Evolutionary conservation across 2,329 filamentous ascomycete species (phyloP), one percentile per base, ranked within the genome.

Genomic region (Trichoderma afroharzianum): DNA sequence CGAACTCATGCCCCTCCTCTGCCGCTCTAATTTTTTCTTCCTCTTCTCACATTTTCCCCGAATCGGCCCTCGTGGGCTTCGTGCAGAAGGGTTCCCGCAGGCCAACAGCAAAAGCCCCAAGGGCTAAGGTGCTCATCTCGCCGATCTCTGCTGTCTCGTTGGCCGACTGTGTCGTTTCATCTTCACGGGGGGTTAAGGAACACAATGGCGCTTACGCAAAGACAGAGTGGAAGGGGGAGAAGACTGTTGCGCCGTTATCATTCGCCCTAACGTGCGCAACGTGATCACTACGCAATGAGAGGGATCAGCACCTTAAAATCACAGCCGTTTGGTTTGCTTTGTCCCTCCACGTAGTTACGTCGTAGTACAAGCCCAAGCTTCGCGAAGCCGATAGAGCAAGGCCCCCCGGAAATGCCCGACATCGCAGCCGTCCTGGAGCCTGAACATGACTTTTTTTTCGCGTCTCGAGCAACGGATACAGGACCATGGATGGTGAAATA

Each of bases 121-220:
- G 62, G 47, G 30, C 50, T 36, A 64, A 58, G 18, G 4, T 59
- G 50, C 30, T 62, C 47, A 57, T 62, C 32, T 68, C n/a, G 70
- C 64, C 70, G 70, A 71, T 71, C 70, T 55, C 58, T 59, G 14
- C 43, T 36, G 15, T 68, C 68, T 21, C 58, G 63, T 71, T 71
- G 70, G 63, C 58, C 57, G 55, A 68, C 18, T 47, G 18, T 68
- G 30, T 53, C 59, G 70, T 71, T 71, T 71, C 70, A 71, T 71
- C 63, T 68, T 61, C 66, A 33, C 39, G 15, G 66, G 70, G 64
- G 47, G 47, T 24, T 24, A 24, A 50, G n/a, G 43, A 55, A 26
- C 26, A 47, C 55, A 71, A 63, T 53, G 70, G 63, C 63, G 70
- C 70, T 71, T 71, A 71, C 61, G 43, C 43, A 39, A 24, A 33